Evolutionary conservation across 345 rosid genomes (phyloP), one percentile per base, ranked within the genome.

Genomic region (Aethionema arabicum): DNA sequence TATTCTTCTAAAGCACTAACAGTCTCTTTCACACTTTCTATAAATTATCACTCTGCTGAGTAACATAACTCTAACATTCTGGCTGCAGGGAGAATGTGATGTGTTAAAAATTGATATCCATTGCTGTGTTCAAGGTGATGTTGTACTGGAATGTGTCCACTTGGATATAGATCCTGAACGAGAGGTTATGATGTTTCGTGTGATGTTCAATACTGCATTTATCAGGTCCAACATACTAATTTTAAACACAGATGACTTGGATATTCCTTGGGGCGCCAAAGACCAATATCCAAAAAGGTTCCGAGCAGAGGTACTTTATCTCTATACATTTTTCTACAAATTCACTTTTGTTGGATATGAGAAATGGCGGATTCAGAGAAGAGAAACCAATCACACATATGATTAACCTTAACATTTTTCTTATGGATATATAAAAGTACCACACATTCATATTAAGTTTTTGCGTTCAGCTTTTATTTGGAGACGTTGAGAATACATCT

Each of bases 181-280:
- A 82, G 99, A 90, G 76, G 87, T 89, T 66, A 92, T 92, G 99
- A 92, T 92, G 91, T 92, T 92, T 52, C 96, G 99, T 11, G n/a
- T n/a, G n/a, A n/a, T n/a, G n/a, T n/a, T n/a, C n/a, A n/a, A n/a
- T n/a, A n/a, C n/a, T n/a, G n/a, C n/a, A n/a, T n/a, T n/a, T n/a
- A n/a, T n/a, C n/a, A n/a, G n/a, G n/a, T n/a, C n/a, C n/a, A n/a
- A n/a, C 80, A 92, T 92, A 81, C 64, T 92, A 80, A 90, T 92
- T 73, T 84, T 92, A 68, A 90, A 85, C 73, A 65, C 97, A 32
- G 99, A 92, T 56, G 87, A 92, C 77, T 82, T 92, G 82, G 99
- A 92, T 70, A 87, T 90, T 77, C 97, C 85, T 56, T 92, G 99
- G 99, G 91, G 76, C 70, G 85, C 96, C 50, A 92, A 90, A 77